phyloP scores from a whole-genome alignment of 2,329 filamentous ascomycete species.

The Aspergillus bombycis region DNA sequence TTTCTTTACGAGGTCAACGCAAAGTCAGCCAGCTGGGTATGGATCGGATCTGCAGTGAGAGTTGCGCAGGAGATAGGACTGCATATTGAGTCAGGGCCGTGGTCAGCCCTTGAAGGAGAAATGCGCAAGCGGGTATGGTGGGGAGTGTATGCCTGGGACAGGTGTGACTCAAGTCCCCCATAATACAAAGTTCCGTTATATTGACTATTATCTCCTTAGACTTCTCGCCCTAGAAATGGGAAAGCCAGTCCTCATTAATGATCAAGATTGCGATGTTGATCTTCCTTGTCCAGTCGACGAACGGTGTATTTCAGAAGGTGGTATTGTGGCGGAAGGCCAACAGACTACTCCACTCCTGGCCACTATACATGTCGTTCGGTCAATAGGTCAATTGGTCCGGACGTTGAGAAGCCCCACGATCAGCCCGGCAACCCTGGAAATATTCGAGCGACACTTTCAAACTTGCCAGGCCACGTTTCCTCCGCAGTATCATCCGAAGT shows the following conservation, averaged over 20 bases:
- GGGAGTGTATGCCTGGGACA: conserved; percentile 88
- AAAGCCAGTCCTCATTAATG: conserved; percentile 79
- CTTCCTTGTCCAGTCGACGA: conserved; percentile 82
- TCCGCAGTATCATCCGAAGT: conserved; percentile 69
- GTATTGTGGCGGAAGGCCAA: conserved; percentile 47
- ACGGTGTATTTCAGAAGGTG: conserved; percentile 58
- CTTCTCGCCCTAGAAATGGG: conserved; percentile 78
- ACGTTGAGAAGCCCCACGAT: conserved; percentile 71
- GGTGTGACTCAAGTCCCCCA: conserved; percentile 45
- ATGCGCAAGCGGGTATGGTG: conserved; percentile 91
- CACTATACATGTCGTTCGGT: conserved; percentile 78
- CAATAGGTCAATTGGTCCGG: conserved; percentile 73
- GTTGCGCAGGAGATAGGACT: conserved; percentile 83
- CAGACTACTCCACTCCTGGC: conserved; percentile 74
- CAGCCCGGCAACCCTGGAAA: conserved; percentile 68
- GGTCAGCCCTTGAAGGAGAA: conserved; percentile 77
- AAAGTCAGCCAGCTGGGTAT: conserved; percentile 82
- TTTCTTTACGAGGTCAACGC: conserved; percentile 85
- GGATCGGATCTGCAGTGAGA: conserved; percentile 78
- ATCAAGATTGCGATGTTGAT: conserved; percentile 82
- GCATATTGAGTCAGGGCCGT: conserved; percentile 73
- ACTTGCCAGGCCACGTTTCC: conserved; percentile 77
- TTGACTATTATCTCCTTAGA: conserved; percentile 39
- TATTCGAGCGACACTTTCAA: conserved; percentile 79
- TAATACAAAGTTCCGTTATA: background rate